Base-by-base conservation (phyloP, 2,329 filamentous ascomycete species). In the Epichloe baconii region DNA sequence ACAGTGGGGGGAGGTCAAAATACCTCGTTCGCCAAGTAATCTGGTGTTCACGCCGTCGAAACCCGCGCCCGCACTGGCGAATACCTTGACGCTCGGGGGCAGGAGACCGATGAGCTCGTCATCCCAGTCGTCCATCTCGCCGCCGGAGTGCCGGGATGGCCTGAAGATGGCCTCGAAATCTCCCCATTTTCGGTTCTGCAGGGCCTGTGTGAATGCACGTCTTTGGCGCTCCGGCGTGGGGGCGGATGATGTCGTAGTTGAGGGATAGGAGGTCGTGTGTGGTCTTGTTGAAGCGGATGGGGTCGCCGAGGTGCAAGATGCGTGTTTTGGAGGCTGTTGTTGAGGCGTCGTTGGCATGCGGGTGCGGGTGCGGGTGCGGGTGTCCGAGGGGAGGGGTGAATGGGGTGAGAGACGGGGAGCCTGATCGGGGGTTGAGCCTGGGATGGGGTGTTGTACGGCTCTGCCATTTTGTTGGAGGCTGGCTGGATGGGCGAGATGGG, bases 261-360 rank as follows among this genome's bases (percentile, higher is more conserved):
- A 62, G 45, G 31, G 65, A 61, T 58, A 78, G 71, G 54, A 65
- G 63, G 35, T 63, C 63, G 57, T 74, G 76, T 0, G 71, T 74
- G 1, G 66, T 62, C 0, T 66, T 69, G 56, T 77, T 76, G 63
- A 75, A 77, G 55, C 68, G 69, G 52, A 76, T 64, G 8, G 72
- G 68, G 61, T 90, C 86, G 55, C 87, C 88, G 66, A 88, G 82
- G 69, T 83, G 84, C 57, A 94, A 77, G 53, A 93, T 82, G 56
- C 82, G 77, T 44, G 67, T 72, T 54, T 65, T 73, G 15, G 56
- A 53, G 5, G 58, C 55, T 3, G 58, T 42, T 0, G 61, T 47
- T 2, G 61, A 50, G 45, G 62, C 46, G 60, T 57, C 5, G 59
- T 52, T 47, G 58, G 49, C 40, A 57, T 56, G 53, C 52, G 44